Base-by-base conservation (phyloP, 2,329 filamentous ascomycete species). In the Penicillium sp. region DNA sequence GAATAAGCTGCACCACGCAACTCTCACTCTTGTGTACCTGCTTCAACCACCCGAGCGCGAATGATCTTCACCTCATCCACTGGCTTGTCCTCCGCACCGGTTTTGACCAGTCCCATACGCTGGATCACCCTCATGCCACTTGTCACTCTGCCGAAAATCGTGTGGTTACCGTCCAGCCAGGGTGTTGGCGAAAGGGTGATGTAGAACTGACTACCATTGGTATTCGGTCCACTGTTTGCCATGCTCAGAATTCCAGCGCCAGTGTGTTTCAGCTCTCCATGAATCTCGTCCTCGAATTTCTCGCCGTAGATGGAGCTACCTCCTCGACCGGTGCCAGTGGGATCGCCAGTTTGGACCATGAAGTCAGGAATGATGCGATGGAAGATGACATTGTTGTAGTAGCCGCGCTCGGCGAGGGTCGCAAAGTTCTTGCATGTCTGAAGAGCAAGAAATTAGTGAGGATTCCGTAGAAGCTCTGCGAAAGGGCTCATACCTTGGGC, bases 161-260 rank as follows among this genome's bases (percentile, higher is more conserved):
- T 96, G 74, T 99, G 93, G 76, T 96, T 97, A 23, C 92, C 92
- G 76, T 99, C 94, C 58, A 99, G 78, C 93, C 93, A 97, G 0
- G 94, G 94, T 16, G 94, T 93, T 5, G 93, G 93, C 8, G 92
- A 93, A 34, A 97, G 81, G 0, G 94, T 97, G 65, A 99, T 87
- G 73, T 97, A 97, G 77, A 97, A 99, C 77, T 97, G 94, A 57
- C 86, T 91, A 23, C 93, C 93, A 74, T 97, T 97, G 36, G 93
- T 96, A 74, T 97, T 86, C 9, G 91, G 90, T 0, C 94, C 94
- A 16, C 87, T 87, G 76, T 99, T 99, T 58, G 94, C 94, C 94
- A 99, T 99, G 77, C 87, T 92, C 67, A 99, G 79, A n/a, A 97
- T 82, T 1, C 93, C 93, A 4, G 93, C 92, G 38, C 93, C 93